phyloP scores from a whole-genome alignment of 768 basidiomycete species.

The Mrakia blollopis region DNA sequence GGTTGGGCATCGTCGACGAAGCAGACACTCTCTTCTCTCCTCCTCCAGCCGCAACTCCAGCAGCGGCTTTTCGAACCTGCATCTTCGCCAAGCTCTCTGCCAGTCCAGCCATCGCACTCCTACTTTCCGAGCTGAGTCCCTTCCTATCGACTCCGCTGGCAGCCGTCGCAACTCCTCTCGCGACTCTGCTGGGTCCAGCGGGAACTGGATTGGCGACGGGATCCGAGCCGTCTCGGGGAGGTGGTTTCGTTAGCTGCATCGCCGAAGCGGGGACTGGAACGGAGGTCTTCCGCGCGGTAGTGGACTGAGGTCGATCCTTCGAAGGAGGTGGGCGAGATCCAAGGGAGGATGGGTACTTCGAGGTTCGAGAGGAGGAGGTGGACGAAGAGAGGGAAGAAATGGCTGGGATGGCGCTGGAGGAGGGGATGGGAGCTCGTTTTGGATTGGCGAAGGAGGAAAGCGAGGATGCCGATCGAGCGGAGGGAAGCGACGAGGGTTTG shows the following conservation, averaged over 20 bases:
- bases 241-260: background rate
- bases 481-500: background rate
- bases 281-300: constrained; percentile 19
- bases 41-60: background rate
- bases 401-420: background rate
- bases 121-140: constrained; percentile 12
- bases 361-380: background rate
- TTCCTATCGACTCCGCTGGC: constrained; percentile 1
- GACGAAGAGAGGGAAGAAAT: background rate
- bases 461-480: background rate
- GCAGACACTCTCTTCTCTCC: background rate
- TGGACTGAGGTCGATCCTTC: background rate
- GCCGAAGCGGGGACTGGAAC: constrained; percentile 6
- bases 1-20: constrained; percentile 5
- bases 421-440: background rate
- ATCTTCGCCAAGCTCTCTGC: constrained; percentile 29
- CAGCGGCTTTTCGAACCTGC: constrained; percentile 14
- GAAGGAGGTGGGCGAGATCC: constrained; percentile 4
- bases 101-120: constrained; percentile 21
- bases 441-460: background rate
- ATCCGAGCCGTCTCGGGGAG: constrained; percentile 19
- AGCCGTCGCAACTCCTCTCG: background rate
- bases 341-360: constrained; percentile 18
- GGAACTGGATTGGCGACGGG: background rate
- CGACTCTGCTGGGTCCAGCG: background rate